These are phyloP conservation scores for Colletotrichum acutatum DNA, from an alignment of 2,329 filamentous ascomycete species.

Conservation along the genomic window DNA sequence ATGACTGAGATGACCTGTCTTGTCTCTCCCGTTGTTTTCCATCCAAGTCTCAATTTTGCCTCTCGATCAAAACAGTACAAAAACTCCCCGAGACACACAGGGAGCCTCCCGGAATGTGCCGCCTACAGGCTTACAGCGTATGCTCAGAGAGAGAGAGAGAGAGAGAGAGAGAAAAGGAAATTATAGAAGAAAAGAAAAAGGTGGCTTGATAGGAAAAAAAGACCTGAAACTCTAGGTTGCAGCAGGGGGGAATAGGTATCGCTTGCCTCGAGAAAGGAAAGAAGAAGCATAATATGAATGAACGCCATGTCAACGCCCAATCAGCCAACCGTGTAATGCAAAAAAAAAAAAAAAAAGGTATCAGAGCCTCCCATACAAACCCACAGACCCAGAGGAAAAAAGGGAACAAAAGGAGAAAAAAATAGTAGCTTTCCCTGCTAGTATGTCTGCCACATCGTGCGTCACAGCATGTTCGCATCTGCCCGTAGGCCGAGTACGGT, in stretches of 20 bases:
- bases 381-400: neutral
- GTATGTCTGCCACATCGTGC: neutral
- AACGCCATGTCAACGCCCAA: neutral
- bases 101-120: neutral
- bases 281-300: too few species aligned
- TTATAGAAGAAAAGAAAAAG: neutral
- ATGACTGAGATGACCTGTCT: neutral
- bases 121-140: neutral
- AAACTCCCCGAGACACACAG: neutral
- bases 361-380: neutral
- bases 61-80: too few species aligned
- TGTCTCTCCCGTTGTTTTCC: neutral
- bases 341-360: neutral
- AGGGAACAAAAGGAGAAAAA: neutral
- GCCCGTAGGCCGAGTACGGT: constrained; percentile 10
- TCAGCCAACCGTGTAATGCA: too few species aligned
- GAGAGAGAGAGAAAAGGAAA: neutral
- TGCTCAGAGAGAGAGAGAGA: too few species aligned
- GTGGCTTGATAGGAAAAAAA: neutral
- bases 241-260: neutral
- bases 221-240: neutral
- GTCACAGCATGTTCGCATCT: neutral
- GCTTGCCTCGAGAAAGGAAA: neutral
- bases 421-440: neutral
- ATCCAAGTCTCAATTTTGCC: neutral